Percentiles rank a stretch among this genome's conserved stretches.
Evolutionary conservation across 805 yeast species (phyloP).

Genomic region (Metschnikowia drakensbergensis): DNA sequence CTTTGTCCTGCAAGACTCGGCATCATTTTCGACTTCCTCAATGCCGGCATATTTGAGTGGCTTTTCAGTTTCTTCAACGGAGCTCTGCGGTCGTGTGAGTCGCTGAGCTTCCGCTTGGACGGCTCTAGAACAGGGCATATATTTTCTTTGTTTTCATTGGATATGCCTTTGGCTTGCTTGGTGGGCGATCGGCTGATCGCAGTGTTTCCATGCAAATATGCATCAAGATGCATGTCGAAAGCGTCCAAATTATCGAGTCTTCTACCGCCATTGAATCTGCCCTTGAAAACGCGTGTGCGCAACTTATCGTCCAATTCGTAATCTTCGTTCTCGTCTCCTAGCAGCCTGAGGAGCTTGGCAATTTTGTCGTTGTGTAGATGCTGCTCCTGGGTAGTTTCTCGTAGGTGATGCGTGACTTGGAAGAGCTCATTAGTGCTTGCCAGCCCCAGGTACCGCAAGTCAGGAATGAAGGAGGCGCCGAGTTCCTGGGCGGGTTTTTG

Average conservation of each 20-base stretch:
- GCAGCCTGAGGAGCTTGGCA: constrained; percentile 35
- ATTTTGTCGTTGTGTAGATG: constrained; percentile 33
- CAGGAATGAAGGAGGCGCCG: constrained; percentile 11
- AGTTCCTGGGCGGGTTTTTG: constrained; percentile 10
- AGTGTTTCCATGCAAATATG: constrained; percentile 14
- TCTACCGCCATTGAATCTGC: constrained; percentile 20
- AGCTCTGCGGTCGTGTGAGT: constrained; percentile 3
- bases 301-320: constrained; percentile 18
- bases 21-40: constrained; percentile 25
- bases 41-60: constrained; percentile 23
- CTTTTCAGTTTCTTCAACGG: constrained; percentile 11
- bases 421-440: constrained; percentile 28
- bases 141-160: constrained; percentile 32
- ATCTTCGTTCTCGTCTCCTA: constrained; percentile 25
- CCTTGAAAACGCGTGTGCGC: constrained; percentile 17
- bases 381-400: constrained; percentile 16
- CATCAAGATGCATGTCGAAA: constrained; percentile 18
- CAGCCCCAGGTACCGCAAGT: constrained; percentile 13
- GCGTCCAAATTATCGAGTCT: constrained; percentile 12
- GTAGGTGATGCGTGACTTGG: constrained; percentile 27
- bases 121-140: constrained; percentile 24
- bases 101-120: constrained; percentile 22
- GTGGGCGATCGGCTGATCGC: constrained; percentile 12
- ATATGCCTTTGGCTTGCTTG: constrained; percentile 6
- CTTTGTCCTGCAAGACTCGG: constrained; percentile 8